Percentiles rank a stretch among this genome's conserved stretches.
Evolutionary conservation across 306 rosid genomes (phyloP).

Genomic region (Glycine tomentella): DNA sequence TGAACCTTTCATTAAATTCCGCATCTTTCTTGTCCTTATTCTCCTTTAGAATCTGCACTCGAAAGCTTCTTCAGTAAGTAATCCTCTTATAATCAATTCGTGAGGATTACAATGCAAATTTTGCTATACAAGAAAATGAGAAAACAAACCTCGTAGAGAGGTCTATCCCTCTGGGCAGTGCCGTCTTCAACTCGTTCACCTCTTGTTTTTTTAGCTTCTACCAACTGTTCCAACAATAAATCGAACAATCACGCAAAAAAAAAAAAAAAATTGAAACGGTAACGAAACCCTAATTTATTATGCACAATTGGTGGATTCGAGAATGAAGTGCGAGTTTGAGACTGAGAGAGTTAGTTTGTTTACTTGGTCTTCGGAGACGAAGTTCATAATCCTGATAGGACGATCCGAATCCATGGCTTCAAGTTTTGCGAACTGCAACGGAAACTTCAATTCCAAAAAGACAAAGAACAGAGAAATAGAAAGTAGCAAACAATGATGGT

Average conservation of each 20-base stretch:
- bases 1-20: slow-evolving; percentile 90
- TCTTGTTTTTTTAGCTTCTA: slow-evolving; percentile 74
- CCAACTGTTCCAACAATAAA: slow-evolving; percentile 57
- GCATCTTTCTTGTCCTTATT: slow-evolving; percentile 92
- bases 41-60: slow-evolving; percentile 79
- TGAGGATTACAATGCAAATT: neutral
- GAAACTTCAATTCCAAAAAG: neutral
- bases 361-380: slow-evolving; percentile 93
- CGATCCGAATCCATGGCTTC: slow-evolving; percentile 67
- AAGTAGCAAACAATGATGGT: too few relatives aligned
- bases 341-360: neutral
- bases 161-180: slow-evolving; percentile 89
- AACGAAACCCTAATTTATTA: slow-evolving; percentile 34
- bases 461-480: too few relatives aligned
- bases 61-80: slow-evolving; percentile 7
- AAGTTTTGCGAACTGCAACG: slow-evolving; percentile 3
- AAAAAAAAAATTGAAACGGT: neutral
- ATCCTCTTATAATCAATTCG: neutral
- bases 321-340: neutral
- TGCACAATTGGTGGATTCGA: neutral
- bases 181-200: slow-evolving; percentile 94
- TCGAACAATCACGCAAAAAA: neutral
- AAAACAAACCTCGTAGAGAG: slow-evolving; percentile 76
- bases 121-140: neutral
- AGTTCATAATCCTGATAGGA: slow-evolving; percentile 76